phyloP scores from a whole-genome alignment of 129 eudicot species.

The Tanacetum coccineum region DNA sequence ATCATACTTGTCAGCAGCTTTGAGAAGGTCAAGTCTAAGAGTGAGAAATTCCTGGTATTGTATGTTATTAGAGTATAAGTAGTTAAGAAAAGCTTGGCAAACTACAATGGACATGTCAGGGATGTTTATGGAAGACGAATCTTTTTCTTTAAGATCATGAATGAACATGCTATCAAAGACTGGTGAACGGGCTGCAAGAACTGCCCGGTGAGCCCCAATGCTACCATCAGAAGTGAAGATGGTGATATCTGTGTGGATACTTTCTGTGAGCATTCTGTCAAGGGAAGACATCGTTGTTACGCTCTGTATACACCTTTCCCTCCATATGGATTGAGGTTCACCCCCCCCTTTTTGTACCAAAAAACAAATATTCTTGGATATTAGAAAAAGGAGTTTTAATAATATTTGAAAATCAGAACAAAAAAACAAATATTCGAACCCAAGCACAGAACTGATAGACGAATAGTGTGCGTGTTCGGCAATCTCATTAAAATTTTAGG shows the following conservation, averaged over 20 bases:
- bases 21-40: too few relatives aligned
- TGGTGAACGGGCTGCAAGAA: conserved; percentile 82
- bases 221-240: conserved; percentile 61
- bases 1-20: too few relatives aligned
- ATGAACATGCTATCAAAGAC: conserved; percentile 87
- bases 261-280: conserved; percentile 68
- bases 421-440: too few relatives aligned
- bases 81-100: conserved; percentile 69
- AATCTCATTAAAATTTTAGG: too few relatives aligned
- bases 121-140: conserved; percentile 67
- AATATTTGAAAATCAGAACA: too few relatives aligned
- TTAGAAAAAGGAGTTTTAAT: too few relatives aligned
- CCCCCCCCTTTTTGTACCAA: too few relatives aligned
- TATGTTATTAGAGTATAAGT: conserved; percentile 56
- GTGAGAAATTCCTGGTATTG: conserved; percentile 33
- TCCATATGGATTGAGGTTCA: too few relatives aligned
- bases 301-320: too few relatives aligned
- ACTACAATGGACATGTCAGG: conserved; percentile 75
- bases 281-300: conserved; percentile 12
- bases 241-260: conserved; percentile 72
- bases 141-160: conserved; percentile 78
- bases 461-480: too few relatives aligned
- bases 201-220: conserved; percentile 66
- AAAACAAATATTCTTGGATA: too few relatives aligned
- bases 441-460: too few relatives aligned